Evolutionary conservation across 164 flowering plant genomes (phyloP).

Genomic region (Vitis vinifera): DNA sequence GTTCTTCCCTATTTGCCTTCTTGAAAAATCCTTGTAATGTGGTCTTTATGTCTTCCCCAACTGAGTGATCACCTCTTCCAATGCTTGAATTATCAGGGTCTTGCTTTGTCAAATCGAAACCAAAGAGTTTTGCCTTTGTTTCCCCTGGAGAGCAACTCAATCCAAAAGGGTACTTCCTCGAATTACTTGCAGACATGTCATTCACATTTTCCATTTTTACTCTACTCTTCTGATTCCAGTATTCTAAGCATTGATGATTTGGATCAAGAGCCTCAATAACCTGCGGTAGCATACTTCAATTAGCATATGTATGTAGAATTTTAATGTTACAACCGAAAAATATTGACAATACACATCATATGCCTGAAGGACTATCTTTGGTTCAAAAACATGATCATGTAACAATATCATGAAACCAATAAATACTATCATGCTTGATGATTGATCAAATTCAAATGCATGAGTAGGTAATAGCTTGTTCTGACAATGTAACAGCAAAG

Average conservation of each 20-base stretch:
- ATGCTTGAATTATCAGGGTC: slow-evolving; percentile 8
- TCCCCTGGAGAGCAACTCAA: slow-evolving; percentile 15
- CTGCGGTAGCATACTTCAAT: slow-evolving; percentile 27
- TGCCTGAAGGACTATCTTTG: too few relatives aligned
- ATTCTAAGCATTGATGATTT: slow-evolving; percentile 53
- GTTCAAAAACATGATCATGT: too few relatives aligned
- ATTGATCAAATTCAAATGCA: too few relatives aligned
- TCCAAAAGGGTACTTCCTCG: slow-evolving; percentile 6
- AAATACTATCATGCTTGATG: too few relatives aligned
- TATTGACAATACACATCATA: too few relatives aligned
- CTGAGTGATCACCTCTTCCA: slow-evolving; percentile 15
- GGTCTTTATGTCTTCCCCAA: slow-evolving; percentile 23
- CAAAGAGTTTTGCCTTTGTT: slow-evolving; percentile 16
- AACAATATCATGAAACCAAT: too few relatives aligned
- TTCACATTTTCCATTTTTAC: slow-evolving; percentile 3
- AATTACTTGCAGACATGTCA: background rate
- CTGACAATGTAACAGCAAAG: too few relatives aligned
- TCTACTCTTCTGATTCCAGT: slow-evolving; percentile 48
- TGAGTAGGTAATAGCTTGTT: too few relatives aligned
- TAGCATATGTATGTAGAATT: too few relatives aligned
- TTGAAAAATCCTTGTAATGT: slow-evolving; percentile 44
- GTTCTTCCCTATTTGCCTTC: slow-evolving; percentile 54
- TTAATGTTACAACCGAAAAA: too few relatives aligned
- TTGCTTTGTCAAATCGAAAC: slow-evolving; percentile 19
- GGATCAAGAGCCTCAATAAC: slow-evolving; percentile 80